Percentiles rank a stretch among this genome's conserved stretches.
Evolutionary conservation across 768 basidiomycete genomes (phyloP).

Genomic region (Leucocoprinus leucothites): DNA sequence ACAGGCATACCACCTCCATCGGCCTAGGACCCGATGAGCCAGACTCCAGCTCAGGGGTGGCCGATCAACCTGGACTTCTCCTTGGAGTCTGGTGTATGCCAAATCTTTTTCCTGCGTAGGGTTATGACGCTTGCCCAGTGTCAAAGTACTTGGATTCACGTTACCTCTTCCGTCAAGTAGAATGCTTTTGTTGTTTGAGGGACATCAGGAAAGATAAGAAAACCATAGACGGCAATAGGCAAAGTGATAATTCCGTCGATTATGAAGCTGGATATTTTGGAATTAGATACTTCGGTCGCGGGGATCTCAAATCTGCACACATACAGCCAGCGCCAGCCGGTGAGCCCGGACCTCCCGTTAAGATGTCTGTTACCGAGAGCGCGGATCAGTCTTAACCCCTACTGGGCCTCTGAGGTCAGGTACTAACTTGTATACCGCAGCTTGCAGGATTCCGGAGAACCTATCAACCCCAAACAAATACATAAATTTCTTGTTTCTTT

Average conservation of each 20-base stretch:
- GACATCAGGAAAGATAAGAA: constrained; percentile 69
- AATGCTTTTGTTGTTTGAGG: constrained; percentile 62
- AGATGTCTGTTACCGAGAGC: constrained; percentile 38
- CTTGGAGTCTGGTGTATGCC: constrained; percentile 45
- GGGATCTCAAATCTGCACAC: constrained; percentile 16
- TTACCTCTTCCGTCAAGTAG: constrained; percentile 58
- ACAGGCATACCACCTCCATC: constrained; percentile 70
- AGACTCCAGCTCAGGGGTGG: constrained; percentile 45
- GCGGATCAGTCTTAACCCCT: not conserved
- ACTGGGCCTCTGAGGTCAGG: not conserved
- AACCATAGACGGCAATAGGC: constrained; percentile 70
- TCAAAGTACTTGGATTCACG: not conserved
- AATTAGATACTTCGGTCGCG: not conserved
- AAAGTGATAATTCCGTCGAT: constrained; percentile 70
- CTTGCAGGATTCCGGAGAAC: constrained; percentile 66
- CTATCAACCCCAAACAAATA: constrained; percentile 24
- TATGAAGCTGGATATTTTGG: constrained; percentile 44
- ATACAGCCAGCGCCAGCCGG: constrained; percentile 69
- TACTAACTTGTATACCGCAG: constrained; percentile 54
- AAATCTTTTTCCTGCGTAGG: constrained; percentile 49
- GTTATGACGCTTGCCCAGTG: not conserved
- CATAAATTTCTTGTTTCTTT: not conserved
- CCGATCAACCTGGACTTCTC: constrained; percentile 36
- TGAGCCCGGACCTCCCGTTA: constrained; percentile 47
- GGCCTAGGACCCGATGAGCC: constrained; percentile 44